Percentiles rank a stretch among this genome's conserved stretches.
Evolutionary conservation across 108 stramenopile species (phyloP).

Genomic region (Nitzschia sp.): DNA sequence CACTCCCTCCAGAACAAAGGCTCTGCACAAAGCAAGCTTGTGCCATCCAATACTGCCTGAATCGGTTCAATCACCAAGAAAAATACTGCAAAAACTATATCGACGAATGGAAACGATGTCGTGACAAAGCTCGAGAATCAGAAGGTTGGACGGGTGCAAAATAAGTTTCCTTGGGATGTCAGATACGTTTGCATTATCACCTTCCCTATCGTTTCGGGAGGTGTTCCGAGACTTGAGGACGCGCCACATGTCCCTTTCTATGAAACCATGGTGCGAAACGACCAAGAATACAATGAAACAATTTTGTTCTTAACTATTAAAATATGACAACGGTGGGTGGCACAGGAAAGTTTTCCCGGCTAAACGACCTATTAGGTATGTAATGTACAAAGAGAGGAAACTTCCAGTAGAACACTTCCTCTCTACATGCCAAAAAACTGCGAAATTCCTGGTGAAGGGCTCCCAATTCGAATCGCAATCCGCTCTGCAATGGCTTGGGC

Average conservation of each 20-base stretch:
- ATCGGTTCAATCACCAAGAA: constrained; percentile 71
- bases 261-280: too few relatives aligned
- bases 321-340: not conserved
- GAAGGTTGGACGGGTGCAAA: not conserved
- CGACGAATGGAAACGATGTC: constrained; percentile 67
- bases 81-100: constrained; percentile 50
- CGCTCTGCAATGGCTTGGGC: constrained; percentile 37
- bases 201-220: too few relatives aligned
- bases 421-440: constrained; percentile 16
- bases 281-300: too few relatives aligned
- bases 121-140: constrained; percentile 39
- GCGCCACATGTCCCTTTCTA: too few relatives aligned
- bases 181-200: too few relatives aligned
- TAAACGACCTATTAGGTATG: not conserved
- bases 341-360: not conserved
- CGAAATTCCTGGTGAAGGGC: constrained; percentile 17
- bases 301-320: too few relatives aligned
- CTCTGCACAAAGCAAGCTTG: constrained; percentile 71
- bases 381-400: not conserved
- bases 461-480: constrained; percentile 27
- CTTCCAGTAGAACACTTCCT: too few relatives aligned
- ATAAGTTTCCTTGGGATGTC: too few relatives aligned
- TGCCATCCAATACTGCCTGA: constrained; percentile 79
- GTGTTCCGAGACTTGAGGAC: too few relatives aligned
- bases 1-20: constrained; percentile 45